A percentile compares a stretch with the other conserved stretches of the same genome.
Evolutionary conservation across 192 early-diverging fungal genomes (phyloP).

Genomic region (Coemansia sp.): DNA sequence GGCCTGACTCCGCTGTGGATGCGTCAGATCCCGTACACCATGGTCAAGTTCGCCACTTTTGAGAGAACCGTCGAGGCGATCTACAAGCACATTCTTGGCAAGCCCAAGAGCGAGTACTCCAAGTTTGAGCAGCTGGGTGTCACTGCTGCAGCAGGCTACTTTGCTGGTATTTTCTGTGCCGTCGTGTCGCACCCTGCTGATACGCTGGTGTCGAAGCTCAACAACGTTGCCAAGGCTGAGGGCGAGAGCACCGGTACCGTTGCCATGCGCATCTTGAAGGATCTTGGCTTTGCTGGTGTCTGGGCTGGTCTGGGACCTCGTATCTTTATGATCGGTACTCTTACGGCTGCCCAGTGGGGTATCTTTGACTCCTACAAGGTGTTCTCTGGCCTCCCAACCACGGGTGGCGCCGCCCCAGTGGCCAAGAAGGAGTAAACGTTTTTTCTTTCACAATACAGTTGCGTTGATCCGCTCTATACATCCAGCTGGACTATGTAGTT

Average conservation of each 20-base stretch:
- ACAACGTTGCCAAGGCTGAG: slow-evolving; percentile 59
- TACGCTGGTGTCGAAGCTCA: slow-evolving; percentile 71
- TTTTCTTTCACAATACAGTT: background rate
- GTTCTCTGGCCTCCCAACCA: slow-evolving; percentile 65
- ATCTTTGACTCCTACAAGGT: slow-evolving; percentile 84
- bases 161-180: slow-evolving; percentile 85
- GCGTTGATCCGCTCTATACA: slow-evolving; percentile 16
- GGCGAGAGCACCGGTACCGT: slow-evolving; percentile 57
- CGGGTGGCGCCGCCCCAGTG: slow-evolving; percentile 53
- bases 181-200: slow-evolving; percentile 91
- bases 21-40: slow-evolving; percentile 83
- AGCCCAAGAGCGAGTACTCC: slow-evolving; percentile 69
- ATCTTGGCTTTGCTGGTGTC: slow-evolving; percentile 63
- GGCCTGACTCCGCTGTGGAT: slow-evolving; percentile 74
- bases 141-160: slow-evolving; percentile 80
- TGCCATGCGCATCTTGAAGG: slow-evolving; percentile 56
- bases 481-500: background rate
- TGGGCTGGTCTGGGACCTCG: slow-evolving; percentile 82
- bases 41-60: slow-evolving; percentile 83
- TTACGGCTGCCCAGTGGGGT: slow-evolving; percentile 83
- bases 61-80: slow-evolving; percentile 72
- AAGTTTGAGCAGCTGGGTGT: slow-evolving; percentile 73
- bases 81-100: slow-evolving; percentile 60
- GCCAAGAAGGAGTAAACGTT: slow-evolving; percentile 51
- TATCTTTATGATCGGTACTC: slow-evolving; percentile 90